Conservation (phyloP, 805 yeast genomes). For the Candida pseudoglaebosa region DNA sequence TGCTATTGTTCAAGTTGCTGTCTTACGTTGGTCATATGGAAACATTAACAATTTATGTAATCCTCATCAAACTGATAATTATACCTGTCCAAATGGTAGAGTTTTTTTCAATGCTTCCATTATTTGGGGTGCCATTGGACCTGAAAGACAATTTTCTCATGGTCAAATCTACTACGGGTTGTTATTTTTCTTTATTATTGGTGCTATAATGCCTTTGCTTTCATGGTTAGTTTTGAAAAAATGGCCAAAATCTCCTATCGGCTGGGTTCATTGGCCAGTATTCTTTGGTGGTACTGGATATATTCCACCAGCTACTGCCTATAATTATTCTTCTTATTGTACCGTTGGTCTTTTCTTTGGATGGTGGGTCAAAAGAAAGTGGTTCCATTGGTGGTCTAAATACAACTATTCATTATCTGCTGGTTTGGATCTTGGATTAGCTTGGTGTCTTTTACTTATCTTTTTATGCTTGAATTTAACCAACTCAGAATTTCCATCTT, state of each 20-base stretch:
- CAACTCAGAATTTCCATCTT: conserved; percentile 23
- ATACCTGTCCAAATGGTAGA: conserved; percentile 40
- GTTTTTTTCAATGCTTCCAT: conserved; percentile 42
- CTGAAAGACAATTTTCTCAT: conserved; percentile 16
- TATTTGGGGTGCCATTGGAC: conserved; percentile 42
- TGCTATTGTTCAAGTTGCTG: conserved; percentile 35
- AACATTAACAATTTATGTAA: conserved; percentile 30
- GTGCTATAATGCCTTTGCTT: conserved; percentile 32
- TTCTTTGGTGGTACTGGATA: conserved; percentile 49
- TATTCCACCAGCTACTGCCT: conserved; percentile 74
- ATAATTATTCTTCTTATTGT: conserved; percentile 57
- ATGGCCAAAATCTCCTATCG: conserved; percentile 35
- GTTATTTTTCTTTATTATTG: conserved; percentile 37
- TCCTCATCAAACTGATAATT: conserved; percentile 22
- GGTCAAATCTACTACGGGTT: conserved; percentile 26
- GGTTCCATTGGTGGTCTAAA: conserved; percentile 43
- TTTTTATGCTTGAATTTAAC: conserved; percentile 25
- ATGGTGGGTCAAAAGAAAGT: conserved; percentile 35
- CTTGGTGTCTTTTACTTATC: conserved; percentile 36
- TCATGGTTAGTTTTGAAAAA: conserved; percentile 37
- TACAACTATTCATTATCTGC: conserved; percentile 44
- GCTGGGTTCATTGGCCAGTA: conserved; percentile 35
- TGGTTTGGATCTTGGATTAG: conserved; percentile 43
- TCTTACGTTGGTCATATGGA: conserved; percentile 41
- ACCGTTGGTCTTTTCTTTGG: conserved; percentile 28